Evolutionary conservation across 345 rosid genomes (phyloP), one percentile per base, ranked within the genome.

Genomic region (Murraya paniculata): DNA sequence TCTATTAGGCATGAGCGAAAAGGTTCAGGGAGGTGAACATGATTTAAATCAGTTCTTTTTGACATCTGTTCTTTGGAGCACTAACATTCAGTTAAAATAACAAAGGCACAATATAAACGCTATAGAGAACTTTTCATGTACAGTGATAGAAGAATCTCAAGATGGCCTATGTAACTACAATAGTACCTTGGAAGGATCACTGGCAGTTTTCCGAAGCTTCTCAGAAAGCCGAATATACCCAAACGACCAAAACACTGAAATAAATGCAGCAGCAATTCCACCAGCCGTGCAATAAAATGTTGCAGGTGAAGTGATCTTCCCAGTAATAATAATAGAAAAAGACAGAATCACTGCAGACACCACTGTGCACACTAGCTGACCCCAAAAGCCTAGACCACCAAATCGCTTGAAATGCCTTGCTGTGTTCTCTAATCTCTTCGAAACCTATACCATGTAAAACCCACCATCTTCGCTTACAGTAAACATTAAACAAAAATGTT

Each of bases 201-300:
- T 86, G 13, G 94, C 87, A 76, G 94, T 93, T 87, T 83, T 88
- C 50, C 86, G 87, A 50, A 97, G 98, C 81, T 85, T 93, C 78
- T 94, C 99, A 0, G 99, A 89, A 39, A 97, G 94, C 24, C 93
- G 88, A 75, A 97, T 90, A 75, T 97, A 93, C 22, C 98, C 98
- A 79, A 94, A 97, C 2, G 99, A 97, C 97, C 97, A 97, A 77
- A 97, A 97, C 50, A 97, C 90, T 0, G 99, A 97, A 62, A 94
- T 86, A 82, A 94, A 97, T 0, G 93, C 88, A 59, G 99, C 99
- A 5, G 88, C 98, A 36, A 94, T 97, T 53, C 98, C 98, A 41
- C 89, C 94, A 7, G 95, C 85, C 31, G 99, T 97, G 11, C 98
- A 90, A 76, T 94, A 97, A 81, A 97, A 97, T 0, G 93, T 91